phyloP scores from a whole-genome alignment of 2,329 filamentous ascomycete genomes.

The Phoma sp. region DNA sequence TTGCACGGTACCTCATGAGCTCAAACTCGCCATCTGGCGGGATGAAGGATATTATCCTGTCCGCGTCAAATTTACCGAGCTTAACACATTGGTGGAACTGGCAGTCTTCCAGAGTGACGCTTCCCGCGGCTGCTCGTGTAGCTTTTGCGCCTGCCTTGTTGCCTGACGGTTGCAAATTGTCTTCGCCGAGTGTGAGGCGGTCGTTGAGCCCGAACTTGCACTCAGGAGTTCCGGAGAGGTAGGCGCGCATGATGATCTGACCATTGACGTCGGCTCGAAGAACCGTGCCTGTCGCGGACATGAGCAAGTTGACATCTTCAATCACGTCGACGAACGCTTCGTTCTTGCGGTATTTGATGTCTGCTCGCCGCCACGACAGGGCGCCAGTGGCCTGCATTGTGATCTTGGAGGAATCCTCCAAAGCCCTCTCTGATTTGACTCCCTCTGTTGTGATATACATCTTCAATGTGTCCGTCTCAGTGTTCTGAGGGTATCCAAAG shows the following conservation, averaged over 20 bases:
- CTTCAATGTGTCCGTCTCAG: slow-evolving; percentile 96
- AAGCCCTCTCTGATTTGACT: slow-evolving; percentile 85
- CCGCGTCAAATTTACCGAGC: slow-evolving; percentile 93
- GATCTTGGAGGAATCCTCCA: slow-evolving; percentile 95
- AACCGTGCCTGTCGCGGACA: slow-evolving; percentile 97
- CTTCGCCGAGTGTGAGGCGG: slow-evolving; percentile 81
- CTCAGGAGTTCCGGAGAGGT: slow-evolving; percentile 93
- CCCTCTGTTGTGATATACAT: slow-evolving; percentile 99
- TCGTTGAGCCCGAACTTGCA: slow-evolving; percentile 99
- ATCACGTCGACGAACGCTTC: slow-evolving; percentile 99
- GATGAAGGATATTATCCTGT: slow-evolving; percentile 95
- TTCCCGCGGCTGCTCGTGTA: slow-evolving; percentile 92
- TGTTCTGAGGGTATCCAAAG: slow-evolving; percentile 98
- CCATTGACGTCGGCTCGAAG: slow-evolving; percentile 95
- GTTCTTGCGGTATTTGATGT: slow-evolving; percentile 99
- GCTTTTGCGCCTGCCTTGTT: slow-evolving; percentile 84
- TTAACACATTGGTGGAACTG: slow-evolving; percentile 99
- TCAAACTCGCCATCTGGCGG: slow-evolving; percentile 98
- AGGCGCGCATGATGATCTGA: slow-evolving; percentile 98
- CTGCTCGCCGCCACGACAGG: slow-evolving; percentile 93
- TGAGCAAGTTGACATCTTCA: slow-evolving; percentile 97
- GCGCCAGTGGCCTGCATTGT: slow-evolving; percentile 99
- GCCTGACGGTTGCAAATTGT: slow-evolving; percentile 66
- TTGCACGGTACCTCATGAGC: slow-evolving; percentile 97
- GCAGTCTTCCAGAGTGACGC: slow-evolving; percentile 95